Conservation (phyloP, 2,329 filamentous ascomycete species). For the Rutstroemia sp. region DNA sequence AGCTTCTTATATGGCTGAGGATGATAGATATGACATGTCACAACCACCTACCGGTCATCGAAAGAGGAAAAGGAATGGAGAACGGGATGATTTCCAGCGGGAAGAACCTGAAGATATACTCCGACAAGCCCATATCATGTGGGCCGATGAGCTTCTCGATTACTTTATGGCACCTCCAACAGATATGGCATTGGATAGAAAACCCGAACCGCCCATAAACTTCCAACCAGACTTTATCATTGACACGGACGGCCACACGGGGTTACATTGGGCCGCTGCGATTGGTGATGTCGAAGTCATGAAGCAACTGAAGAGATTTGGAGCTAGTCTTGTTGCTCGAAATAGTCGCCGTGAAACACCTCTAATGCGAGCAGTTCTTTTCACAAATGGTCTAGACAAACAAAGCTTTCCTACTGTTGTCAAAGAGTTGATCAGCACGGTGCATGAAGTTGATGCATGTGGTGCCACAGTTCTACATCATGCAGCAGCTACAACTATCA, state of each 20-base stretch:
- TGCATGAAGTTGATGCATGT: constrained; percentile 70
- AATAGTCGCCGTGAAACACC: constrained; percentile 79
- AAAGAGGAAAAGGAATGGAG: constrained; percentile 65
- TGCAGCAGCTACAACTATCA: constrained; percentile 80
- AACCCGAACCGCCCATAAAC: constrained; percentile 72
- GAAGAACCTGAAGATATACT: constrained; percentile 45
- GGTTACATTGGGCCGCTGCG: constrained; percentile 92
- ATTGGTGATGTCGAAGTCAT: constrained; percentile 96
- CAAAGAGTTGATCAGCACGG: constrained; percentile 74
- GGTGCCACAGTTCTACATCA: constrained; percentile 91
- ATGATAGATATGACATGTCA: constrained; percentile 66
- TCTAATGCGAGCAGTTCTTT: constrained; percentile 87
- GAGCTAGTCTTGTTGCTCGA: constrained; percentile 64
- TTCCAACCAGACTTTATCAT: constrained; percentile 91
- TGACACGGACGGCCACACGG: constrained; percentile 85
- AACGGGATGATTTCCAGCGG: constrained; percentile 54
- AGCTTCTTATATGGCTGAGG: constrained; percentile 77
- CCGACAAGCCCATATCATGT: constrained; percentile 81
- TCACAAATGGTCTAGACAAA: constrained; percentile 96
- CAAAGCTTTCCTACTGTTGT: constrained; percentile 81
- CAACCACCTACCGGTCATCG: constrained; percentile 54
- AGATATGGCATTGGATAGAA: constrained; percentile 54
- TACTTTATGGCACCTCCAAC: constrained; percentile 74
- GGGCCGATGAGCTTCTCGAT: constrained; percentile 87
- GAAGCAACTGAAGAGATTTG: constrained; percentile 74